Conservation (phyloP, 345 rosid species). For the Gossypioides kirkii region DNA sequence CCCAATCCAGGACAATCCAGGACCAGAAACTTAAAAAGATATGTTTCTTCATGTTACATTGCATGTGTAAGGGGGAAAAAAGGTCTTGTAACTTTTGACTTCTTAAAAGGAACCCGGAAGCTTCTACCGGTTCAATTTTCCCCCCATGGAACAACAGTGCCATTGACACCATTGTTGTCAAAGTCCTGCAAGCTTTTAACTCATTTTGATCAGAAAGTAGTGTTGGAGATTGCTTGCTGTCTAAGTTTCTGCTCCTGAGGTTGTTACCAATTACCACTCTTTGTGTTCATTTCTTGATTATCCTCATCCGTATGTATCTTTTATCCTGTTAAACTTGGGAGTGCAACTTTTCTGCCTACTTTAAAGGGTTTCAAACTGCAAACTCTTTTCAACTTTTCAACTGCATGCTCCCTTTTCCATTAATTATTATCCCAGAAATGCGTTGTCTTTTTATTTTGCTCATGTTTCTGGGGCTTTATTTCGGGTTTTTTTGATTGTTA, state of each 20-base stretch:
- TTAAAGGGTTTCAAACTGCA: not conserved
- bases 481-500: not conserved
- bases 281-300: not conserved
- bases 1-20: not conserved
- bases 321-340: not conserved
- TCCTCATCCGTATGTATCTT: not conserved
- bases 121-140: not conserved
- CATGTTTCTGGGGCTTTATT: not conserved
- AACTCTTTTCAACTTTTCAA: not conserved
- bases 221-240: not conserved
- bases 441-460: not conserved
- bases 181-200: conserved; percentile 1
- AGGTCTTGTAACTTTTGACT: not conserved
- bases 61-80: not conserved
- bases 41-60: not conserved
- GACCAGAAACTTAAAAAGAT: not conserved
- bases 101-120: not conserved
- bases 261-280: not conserved
- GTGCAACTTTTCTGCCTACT: not conserved
- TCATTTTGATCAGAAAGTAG: not conserved
- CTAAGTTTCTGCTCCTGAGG: not conserved
- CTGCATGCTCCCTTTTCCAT: not conserved
- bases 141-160: not conserved
- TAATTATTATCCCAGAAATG: not conserved
- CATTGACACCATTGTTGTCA: not conserved